These are phyloP conservation scores for Hypericum perforatum DNA, from an alignment of 345 rosid genomes.

Conservation along the genomic window DNA sequence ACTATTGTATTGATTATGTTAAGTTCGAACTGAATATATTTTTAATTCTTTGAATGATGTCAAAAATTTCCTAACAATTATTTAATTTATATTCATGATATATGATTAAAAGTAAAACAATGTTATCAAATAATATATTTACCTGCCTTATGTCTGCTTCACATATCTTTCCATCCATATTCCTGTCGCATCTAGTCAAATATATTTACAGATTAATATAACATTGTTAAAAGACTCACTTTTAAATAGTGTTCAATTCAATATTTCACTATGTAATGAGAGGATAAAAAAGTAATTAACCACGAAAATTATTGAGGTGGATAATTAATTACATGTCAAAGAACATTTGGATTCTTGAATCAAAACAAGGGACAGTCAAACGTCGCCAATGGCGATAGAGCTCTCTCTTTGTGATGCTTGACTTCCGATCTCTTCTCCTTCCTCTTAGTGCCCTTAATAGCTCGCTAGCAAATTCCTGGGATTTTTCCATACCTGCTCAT, in stretches of 20 bases:
- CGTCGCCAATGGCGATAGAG: constrained; percentile 29
- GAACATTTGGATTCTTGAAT: constrained; percentile 29
- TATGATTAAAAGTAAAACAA: too few relatives aligned
- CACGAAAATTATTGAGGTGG: background rate
- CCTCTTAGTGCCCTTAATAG: constrained; percentile 38
- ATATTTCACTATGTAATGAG: background rate
- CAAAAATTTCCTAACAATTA: too few relatives aligned
- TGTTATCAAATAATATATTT: too few relatives aligned
- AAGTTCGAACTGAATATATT: too few relatives aligned
- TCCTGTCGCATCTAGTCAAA: constrained; percentile 23
- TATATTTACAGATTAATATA: too few relatives aligned
- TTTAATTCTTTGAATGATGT: too few relatives aligned
- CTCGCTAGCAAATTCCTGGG: constrained; percentile 32
- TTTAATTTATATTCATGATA: too few relatives aligned
- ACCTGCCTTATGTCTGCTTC: constrained; percentile 34
- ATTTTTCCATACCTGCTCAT: constrained; percentile 28
- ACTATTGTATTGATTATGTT: too few relatives aligned
- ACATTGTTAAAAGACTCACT: too few relatives aligned
- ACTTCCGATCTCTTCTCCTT: constrained; percentile 14
- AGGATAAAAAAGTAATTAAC: background rate
- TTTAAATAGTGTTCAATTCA: too few relatives aligned
- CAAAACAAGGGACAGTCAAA: constrained; percentile 25
- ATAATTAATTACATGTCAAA: constrained; percentile 35
- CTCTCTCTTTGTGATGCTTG: constrained; percentile 27
- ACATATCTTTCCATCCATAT: constrained; percentile 37